Base-by-base conservation (phyloP, 2,329 filamentous ascomycete genomes). In the Cytospora leucostoma region DNA sequence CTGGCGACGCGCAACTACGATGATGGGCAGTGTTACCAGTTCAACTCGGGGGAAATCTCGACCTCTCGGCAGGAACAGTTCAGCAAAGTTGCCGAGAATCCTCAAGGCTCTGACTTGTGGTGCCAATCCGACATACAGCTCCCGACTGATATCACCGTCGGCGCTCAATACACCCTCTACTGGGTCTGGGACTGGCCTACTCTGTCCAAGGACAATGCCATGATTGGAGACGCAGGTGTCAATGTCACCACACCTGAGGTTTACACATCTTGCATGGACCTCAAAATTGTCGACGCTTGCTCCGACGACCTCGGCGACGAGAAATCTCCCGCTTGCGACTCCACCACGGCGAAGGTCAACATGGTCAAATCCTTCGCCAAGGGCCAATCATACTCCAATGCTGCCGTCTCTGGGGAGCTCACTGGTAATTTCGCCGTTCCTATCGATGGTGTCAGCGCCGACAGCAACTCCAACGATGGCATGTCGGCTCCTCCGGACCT, bases 161-260 rank as follows among this genome's bases (percentile, higher is more conserved):
- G 87, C 52, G 84, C 87, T 35, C 82, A 83, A 34, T 91, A 93
- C 74, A 94, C 92, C 3, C 77, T 97, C 58, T 96, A 97, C 80
- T 98, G 94, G 94, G 89, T 97, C 53, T 98, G 95, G 95, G 90
- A 96, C 75, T 99, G 93, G 92, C 88, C 89, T 3, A 88, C 85
- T 15, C 79, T 86, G 38, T 74, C 75, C 68, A 62, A 74, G 56
- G 71, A 75, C 52, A 68, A 70, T 19, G 68, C 71, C 57, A 65
- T 69, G 35, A 69, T 68, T 49, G 64, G 68, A 40, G 72, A 75
- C 17, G 72, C 70, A 21, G 78, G 76, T 54, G 72, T 72, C 53
- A 68, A 68, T 4, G 67, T 77, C 62, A 68, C 68, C 19, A 71
- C 69, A 3, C 70, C 71, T 1, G 75, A 74, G 67, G 72, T 77